Evolutionary conservation across 306 rosid species (phyloP).

Genomic region (Trifolium fragiferum): DNA sequence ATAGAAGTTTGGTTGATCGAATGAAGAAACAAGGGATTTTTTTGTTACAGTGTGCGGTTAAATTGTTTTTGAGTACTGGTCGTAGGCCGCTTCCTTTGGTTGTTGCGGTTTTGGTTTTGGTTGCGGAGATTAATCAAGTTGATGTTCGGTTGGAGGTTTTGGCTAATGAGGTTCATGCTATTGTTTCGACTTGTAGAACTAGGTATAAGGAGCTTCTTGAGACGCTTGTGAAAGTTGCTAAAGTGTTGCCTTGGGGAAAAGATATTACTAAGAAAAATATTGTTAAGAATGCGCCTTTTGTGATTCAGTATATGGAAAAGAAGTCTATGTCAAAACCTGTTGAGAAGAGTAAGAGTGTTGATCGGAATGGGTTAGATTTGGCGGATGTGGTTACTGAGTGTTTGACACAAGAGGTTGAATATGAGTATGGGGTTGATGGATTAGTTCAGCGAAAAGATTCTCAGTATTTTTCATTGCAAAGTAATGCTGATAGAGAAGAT

Average conservation of each 20-base stretch:
- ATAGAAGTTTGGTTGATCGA: conserved; percentile 39
- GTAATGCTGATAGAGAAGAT: conserved; percentile 4
- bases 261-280: conserved; percentile 70
- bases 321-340: conserved; percentile 59
- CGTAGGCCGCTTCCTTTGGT: conserved; percentile 74
- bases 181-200: conserved; percentile 58
- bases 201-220: conserved; percentile 71
- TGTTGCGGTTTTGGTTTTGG: conserved; percentile 71
- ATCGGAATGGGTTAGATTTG: conserved; percentile 53
- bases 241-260: conserved; percentile 87
- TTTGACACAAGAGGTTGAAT: conserved; percentile 44
- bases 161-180: conserved; percentile 65
- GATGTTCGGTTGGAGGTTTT: conserved; percentile 53
- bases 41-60: conserved; percentile 69
- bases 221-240: conserved; percentile 72
- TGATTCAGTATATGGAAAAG: conserved; percentile 77
- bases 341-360: conserved; percentile 45
- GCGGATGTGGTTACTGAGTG: conserved; percentile 58
- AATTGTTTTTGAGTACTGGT: conserved; percentile 83
- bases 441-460: conserved; percentile 41
- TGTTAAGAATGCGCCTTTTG: conserved; percentile 61
- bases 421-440: conserved; percentile 38
- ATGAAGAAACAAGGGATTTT: conserved; percentile 71
- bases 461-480: conserved; percentile 42
- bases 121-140: conserved; percentile 65